These are phyloP conservation scores for Thelephora ganbajun DNA, from an alignment of 768 basidiomycete genomes.

Conservation along the genomic window DNA sequence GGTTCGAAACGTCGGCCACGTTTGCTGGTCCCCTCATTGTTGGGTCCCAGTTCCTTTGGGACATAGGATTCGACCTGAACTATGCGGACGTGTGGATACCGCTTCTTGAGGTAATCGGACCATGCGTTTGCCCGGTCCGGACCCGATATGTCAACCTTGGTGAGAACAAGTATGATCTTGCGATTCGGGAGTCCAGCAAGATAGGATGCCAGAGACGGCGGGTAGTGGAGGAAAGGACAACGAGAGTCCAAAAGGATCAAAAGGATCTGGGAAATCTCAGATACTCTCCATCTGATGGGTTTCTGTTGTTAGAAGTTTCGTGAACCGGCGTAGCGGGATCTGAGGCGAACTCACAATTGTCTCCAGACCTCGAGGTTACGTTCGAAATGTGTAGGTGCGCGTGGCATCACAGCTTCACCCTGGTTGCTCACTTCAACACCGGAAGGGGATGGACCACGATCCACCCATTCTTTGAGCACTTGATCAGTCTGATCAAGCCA, in stretches of 20 bases:
- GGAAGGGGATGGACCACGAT: neutral
- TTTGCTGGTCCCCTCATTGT: conserved; percentile 10
- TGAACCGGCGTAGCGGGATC: neutral
- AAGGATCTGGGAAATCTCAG: conserved; percentile 81
- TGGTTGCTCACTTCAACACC: conserved; percentile 2
- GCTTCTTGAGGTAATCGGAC: conserved; percentile 41
- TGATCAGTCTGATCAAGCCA: conserved; percentile 63
- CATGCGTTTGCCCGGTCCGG: conserved; percentile 48
- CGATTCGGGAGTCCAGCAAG: conserved; percentile 23
- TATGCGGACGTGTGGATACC: conserved; percentile 41
- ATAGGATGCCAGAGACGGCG: conserved; percentile 60
- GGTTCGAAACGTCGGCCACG: conserved; percentile 38
- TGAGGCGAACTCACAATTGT: conserved; percentile 50
- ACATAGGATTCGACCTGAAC: conserved; percentile 69
- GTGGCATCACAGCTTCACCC: conserved; percentile 25
- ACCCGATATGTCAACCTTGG: conserved; percentile 81
- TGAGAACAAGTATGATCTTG: conserved; percentile 59
- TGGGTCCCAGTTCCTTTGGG: conserved; percentile 21
- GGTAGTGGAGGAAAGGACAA: conserved; percentile 78
- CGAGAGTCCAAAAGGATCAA: conserved; percentile 83
- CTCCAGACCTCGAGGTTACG: conserved; percentile 91
- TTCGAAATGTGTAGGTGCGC: conserved; percentile 72
- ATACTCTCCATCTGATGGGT: conserved; percentile 71
- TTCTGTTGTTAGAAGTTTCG: neutral
- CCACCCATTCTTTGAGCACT: conserved; percentile 34